phyloP scores from a whole-genome alignment of 495 filamentous ascomycete genomes.

The Trichoderma reesei region DNA sequence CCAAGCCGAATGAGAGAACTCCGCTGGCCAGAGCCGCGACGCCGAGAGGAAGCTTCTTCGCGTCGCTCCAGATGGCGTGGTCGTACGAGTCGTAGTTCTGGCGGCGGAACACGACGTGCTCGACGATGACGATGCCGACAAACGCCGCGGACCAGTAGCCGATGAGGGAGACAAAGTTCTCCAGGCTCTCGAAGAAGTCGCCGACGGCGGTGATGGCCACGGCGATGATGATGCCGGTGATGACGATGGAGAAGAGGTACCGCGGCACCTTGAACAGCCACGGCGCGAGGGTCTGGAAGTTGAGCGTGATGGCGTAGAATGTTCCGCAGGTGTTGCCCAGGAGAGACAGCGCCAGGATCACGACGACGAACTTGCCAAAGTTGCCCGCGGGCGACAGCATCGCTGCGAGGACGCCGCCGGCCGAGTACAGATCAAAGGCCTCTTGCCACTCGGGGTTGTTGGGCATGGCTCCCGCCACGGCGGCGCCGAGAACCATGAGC shows the following conservation, averaged over 20 bases:
- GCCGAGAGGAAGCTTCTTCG: constrained; percentile 34
- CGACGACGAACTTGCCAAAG: constrained; percentile 48
- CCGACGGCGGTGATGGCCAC: constrained; percentile 40
- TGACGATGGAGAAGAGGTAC: constrained; percentile 40
- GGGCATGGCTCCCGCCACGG: constrained; percentile 38
- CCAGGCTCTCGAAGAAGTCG: constrained; percentile 40
- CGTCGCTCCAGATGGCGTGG: constrained; percentile 37
- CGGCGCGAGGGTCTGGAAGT: constrained; percentile 45
- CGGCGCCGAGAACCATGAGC: constrained; percentile 46
- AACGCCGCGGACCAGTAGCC: constrained; percentile 49
- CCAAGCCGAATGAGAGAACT: constrained; percentile 33
- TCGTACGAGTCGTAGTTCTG: constrained; percentile 30
- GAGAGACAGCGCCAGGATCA: constrained; percentile 41
- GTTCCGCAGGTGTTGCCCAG: constrained; percentile 43
- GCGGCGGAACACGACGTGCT: constrained; percentile 38
- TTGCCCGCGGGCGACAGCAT: constrained; percentile 42
- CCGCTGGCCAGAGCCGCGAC: constrained; percentile 34
- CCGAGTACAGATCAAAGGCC: constrained; percentile 36
- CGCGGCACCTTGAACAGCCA: constrained; percentile 39
- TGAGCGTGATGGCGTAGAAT: constrained; percentile 43
- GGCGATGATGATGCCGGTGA: constrained; percentile 42
- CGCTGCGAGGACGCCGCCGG: constrained; percentile 45
- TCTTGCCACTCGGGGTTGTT: constrained; percentile 33
- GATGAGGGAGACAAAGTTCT: constrained; percentile 46
- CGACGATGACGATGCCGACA: constrained; percentile 36